Percentiles rank a stretch among this genome's conserved stretches.
Conservation (phyloP, 2,329 filamentous ascomycete genomes). For the Fusarium phyllophilum region DNA sequence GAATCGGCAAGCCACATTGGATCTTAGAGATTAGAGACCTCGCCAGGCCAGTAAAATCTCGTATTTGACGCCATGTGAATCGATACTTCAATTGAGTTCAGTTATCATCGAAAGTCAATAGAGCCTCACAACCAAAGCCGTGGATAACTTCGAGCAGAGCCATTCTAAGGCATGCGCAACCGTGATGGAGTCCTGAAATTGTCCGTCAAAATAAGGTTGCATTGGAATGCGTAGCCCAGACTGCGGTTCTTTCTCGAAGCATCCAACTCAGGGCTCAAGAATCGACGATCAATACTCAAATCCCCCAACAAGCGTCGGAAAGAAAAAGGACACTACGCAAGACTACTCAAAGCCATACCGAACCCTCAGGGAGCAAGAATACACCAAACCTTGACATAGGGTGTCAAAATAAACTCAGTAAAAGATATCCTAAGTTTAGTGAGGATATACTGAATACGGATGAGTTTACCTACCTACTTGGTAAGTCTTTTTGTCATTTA, state of each 20-base stretch:
- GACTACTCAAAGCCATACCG: neutral
- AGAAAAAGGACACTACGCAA: neutral
- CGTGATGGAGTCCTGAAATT: neutral
- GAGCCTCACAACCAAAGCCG: neutral
- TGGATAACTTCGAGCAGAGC: neutral
- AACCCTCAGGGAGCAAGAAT: too few species aligned
- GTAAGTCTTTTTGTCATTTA: too few species aligned
- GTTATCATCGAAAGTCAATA: neutral
- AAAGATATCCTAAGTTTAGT: too few species aligned
- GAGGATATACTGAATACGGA: too few species aligned
- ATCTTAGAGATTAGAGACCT: neutral
- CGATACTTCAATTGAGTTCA: neutral
- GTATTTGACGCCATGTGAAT: neutral
- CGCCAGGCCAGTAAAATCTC: slow-evolving; percentile 1
- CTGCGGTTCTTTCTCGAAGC: neutral
- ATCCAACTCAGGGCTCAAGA: neutral
- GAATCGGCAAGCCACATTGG: slow-evolving; percentile 15
- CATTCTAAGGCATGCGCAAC: neutral
- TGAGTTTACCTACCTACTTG: too few species aligned
- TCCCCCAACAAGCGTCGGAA: slow-evolving; percentile 1
- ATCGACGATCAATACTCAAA: neutral
- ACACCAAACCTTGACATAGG: too few species aligned
- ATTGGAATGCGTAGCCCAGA: neutral
- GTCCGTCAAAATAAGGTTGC: neutral
- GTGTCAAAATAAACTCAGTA: too few species aligned